These are phyloP conservation scores for Saccharomycopsis javanensis DNA, from an alignment of 805 yeast genomes.

Conservation along the genomic window DNA sequence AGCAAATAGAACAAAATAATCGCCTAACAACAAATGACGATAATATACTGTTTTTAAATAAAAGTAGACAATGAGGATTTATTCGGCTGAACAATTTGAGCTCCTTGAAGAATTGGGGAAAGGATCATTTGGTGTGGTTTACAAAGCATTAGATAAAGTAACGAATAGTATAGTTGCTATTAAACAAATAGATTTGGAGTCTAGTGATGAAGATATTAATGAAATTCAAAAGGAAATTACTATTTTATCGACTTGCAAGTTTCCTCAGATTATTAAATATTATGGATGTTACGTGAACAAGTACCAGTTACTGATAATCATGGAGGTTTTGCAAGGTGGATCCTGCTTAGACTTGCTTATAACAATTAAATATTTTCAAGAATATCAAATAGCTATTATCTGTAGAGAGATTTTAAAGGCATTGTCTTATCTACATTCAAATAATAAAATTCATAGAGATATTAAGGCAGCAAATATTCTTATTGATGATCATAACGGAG, in stretches of 20 bases:
- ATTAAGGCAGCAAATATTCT: slow-evolving; percentile 84
- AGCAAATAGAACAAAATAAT: too few species aligned
- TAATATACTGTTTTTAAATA: not conserved
- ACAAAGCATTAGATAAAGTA: slow-evolving; percentile 43
- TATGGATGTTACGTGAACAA: slow-evolving; percentile 64
- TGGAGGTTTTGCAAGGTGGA: slow-evolving; percentile 79
- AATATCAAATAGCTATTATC: slow-evolving; percentile 43
- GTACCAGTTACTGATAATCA: slow-evolving; percentile 65
- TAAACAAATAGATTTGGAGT: slow-evolving; percentile 64
- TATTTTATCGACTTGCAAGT: slow-evolving; percentile 56
- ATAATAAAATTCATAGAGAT: slow-evolving; percentile 78
- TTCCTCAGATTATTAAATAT: slow-evolving; percentile 53
- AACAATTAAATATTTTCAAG: slow-evolving; percentile 48
- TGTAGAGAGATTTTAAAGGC: slow-evolving; percentile 50
- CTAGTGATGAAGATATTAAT: slow-evolving; percentile 51
- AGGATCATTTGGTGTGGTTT: slow-evolving; percentile 75
- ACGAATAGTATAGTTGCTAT: slow-evolving; percentile 29
- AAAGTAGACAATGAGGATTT: slow-evolving; percentile 21
- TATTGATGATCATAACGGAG: slow-evolving; percentile 50
- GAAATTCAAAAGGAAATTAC: slow-evolving; percentile 69
- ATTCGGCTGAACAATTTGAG: slow-evolving; percentile 35
- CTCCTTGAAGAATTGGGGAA: slow-evolving; percentile 52
- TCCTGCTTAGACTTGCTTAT: slow-evolving; percentile 55
- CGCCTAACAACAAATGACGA: not conserved
- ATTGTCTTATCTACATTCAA: slow-evolving; percentile 55